Conservation (phyloP, 2,329 filamentous ascomycete genomes). For the Xylaria sp. region DNA sequence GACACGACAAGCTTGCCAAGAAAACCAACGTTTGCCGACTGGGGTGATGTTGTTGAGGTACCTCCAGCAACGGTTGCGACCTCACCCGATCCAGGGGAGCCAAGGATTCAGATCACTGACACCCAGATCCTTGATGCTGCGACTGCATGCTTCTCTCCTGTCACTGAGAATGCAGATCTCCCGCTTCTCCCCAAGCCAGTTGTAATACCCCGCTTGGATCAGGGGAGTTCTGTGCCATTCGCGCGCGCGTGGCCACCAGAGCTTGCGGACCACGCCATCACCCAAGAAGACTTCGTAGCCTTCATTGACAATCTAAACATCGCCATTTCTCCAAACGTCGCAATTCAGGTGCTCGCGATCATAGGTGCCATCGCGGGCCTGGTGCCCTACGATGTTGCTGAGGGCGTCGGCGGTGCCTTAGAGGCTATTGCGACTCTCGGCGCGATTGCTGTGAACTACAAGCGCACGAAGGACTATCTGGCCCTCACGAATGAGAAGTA, state of each 20-base stretch:
- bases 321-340: conserved; percentile 40
- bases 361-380: conserved; percentile 35
- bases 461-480: conserved; percentile 39
- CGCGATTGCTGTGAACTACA: conserved; percentile 34
- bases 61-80: background rate
- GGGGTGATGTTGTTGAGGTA: conserved; percentile 2
- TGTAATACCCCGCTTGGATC: conserved; percentile 32
- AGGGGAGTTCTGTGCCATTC: conserved; percentile 35
- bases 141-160: conserved; percentile 24
- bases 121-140: conserved; percentile 28
- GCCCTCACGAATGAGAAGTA: conserved; percentile 40
- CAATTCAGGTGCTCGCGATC: conserved; percentile 35
- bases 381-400: conserved; percentile 39
- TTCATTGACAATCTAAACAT: conserved; percentile 48
- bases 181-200: conserved; percentile 30
- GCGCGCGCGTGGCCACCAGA: conserved; percentile 35
- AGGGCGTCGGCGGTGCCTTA: conserved; percentile 31
- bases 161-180: conserved; percentile 8
- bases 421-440: conserved; percentile 32
- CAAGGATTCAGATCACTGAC: conserved; percentile 2
- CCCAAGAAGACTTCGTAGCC: conserved; percentile 36
- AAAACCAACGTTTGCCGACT: background rate
- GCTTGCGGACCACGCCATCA: conserved; percentile 34
- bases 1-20: background rate
- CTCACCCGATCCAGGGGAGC: background rate